Evolutionary conservation across 2,329 filamentous ascomycete species (phyloP).

Genomic region (Fusarium xylarioides): DNA sequence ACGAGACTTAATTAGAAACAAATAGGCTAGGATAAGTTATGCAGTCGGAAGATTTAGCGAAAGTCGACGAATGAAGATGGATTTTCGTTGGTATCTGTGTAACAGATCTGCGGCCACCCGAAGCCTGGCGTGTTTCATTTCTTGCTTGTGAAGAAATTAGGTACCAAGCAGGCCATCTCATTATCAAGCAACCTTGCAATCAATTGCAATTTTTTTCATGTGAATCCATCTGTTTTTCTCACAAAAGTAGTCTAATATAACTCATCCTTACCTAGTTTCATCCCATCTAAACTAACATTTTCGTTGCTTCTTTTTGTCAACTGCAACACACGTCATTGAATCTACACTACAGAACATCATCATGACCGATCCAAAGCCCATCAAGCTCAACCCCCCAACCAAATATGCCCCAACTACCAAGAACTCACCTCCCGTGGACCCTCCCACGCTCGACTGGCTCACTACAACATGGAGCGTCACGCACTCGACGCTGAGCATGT

Average conservation of each 20-base stretch:
- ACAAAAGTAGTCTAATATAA: not conserved
- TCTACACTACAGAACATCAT: not conserved
- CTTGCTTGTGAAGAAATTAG: constrained; percentile 19
- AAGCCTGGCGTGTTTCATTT: constrained; percentile 30
- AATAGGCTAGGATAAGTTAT: constrained; percentile 14
- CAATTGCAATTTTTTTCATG: not conserved
- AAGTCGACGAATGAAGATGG: constrained; percentile 1
- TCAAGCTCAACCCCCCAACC: constrained; percentile 53
- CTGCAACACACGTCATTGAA: not conserved
- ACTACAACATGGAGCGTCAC: constrained; percentile 76
- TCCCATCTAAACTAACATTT: not conserved
- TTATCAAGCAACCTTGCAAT: not conserved
- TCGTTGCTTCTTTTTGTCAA: not conserved
- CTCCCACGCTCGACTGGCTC: constrained; percentile 65
- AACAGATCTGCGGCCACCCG: constrained; percentile 23
- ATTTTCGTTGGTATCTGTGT: not conserved
- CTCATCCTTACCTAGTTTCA: not conserved
- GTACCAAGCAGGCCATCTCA: constrained; percentile 1
- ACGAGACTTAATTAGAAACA: constrained; percentile 1
- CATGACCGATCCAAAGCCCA: constrained; percentile 33
- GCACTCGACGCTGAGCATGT: constrained; percentile 81
- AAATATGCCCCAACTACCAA: constrained; percentile 54
- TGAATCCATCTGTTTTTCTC: not conserved
- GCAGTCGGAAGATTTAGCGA: constrained; percentile 17
- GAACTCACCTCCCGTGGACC: constrained; percentile 49